Evolutionary conservation across 345 rosid genomes (phyloP).

Genomic region (Eucalyptus marginata): DNA sequence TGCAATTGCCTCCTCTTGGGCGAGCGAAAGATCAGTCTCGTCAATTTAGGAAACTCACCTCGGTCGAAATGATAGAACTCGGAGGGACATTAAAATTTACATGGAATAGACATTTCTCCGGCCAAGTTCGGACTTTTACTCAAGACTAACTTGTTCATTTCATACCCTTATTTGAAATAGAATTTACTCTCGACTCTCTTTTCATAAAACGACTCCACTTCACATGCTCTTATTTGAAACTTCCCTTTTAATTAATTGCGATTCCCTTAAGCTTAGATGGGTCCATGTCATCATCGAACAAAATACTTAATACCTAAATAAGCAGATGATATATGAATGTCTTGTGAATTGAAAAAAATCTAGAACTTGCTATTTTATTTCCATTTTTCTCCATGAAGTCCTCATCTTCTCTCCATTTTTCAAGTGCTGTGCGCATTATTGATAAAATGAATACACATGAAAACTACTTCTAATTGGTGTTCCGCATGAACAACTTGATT

Average conservation of each 20-base stretch:
- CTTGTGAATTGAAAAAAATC: neutral
- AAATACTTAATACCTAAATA: neutral
- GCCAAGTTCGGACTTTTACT: rapidly evolving
- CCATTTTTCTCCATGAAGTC: neutral
- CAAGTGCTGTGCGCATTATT: neutral
- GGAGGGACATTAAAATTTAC: no score
- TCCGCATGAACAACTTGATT: neutral
- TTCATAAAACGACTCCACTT: neutral
- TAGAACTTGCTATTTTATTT: neutral
- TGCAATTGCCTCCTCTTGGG: no score
- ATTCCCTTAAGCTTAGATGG: neutral
- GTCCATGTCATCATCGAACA: neutral
- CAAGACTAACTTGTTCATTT: rapidly evolving
- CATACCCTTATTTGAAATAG: rapidly evolving
- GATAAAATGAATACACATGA: rapidly evolving
- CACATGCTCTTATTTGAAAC: neutral
- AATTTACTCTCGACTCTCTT: no score
- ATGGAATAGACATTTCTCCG: rapidly evolving
- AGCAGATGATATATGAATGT: neutral
- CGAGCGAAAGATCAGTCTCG: no score
- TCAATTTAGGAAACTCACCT: no score
- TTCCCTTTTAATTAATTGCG: neutral
- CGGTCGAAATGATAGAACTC: no score
- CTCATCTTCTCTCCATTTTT: neutral
- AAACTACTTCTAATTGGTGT: neutral